Evolutionary conservation across 345 rosid species (phyloP).

Genomic region (Raphanus raphanistrum): DNA sequence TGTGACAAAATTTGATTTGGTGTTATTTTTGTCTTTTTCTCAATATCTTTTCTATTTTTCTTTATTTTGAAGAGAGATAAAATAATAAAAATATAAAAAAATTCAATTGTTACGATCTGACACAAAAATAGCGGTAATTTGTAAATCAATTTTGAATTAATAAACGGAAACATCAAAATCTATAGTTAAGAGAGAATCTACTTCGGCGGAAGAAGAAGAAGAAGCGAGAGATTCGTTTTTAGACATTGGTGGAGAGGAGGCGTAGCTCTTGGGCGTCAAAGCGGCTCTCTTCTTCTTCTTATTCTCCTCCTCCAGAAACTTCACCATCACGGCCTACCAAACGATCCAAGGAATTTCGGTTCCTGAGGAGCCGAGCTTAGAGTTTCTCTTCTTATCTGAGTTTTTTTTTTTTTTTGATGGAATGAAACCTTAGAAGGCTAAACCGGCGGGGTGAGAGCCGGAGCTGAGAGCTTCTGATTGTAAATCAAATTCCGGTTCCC

Average conservation of each 20-base stretch:
- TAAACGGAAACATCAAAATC: no score
- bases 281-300: conserved; percentile 48
- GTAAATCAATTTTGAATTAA: no score
- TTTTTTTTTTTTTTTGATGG: neutral
- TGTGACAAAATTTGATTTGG: no score
- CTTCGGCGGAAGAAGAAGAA: no score
- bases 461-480: conserved; percentile 49
- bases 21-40: no score
- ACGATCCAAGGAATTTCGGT: conserved; percentile 63
- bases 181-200: no score
- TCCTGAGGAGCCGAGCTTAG: neutral
- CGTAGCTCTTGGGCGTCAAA: conserved; percentile 80
- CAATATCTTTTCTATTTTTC: no score
- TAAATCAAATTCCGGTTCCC: conserved; percentile 35
- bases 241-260: conserved; percentile 89
- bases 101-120: no score
- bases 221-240: neutral
- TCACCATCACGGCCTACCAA: conserved; percentile 36
- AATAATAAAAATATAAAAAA: no score
- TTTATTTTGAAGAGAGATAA: no score
- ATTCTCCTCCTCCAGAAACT: neutral
- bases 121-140: no score
- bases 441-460: conserved; percentile 50
- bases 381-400: neutral
- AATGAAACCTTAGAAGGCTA: conserved; percentile 41